These are phyloP conservation scores for Leucoagaricus sp. DNA, from an alignment of 1,284 basidiomycete species.

Conservation along the genomic window DNA sequence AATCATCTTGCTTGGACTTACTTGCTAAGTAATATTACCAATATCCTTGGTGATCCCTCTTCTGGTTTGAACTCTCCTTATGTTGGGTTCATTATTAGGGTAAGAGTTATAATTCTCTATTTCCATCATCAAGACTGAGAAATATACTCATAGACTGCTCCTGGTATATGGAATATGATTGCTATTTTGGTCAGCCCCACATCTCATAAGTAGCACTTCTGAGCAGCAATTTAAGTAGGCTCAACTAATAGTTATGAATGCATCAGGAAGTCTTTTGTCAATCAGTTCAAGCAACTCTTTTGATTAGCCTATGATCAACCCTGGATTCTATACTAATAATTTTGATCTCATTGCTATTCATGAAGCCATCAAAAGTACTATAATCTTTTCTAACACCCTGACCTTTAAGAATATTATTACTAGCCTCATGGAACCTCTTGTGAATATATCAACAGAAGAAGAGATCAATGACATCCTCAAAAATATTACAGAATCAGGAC, in stretches of 20 bases:
- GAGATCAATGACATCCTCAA: constrained; percentile 25
- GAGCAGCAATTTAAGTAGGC: neutral
- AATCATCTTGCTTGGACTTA: constrained; percentile 20
- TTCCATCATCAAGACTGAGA: neutral
- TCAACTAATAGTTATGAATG: neutral
- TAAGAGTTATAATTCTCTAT: constrained; percentile 7
- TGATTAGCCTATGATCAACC: constrained; percentile 36
- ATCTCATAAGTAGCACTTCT: constrained; percentile 11
- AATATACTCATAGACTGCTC: neutral
- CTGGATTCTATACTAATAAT: constrained; percentile 21
- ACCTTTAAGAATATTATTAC: constrained; percentile 34
- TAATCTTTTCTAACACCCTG: constrained; percentile 30
- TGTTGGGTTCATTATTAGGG: constrained; percentile 21
- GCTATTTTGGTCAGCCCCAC: constrained; percentile 10
- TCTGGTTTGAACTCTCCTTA: constrained; percentile 24
- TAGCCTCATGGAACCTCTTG: constrained; percentile 12
- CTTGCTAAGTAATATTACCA: constrained; percentile 18
- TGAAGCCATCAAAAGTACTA: constrained; percentile 23
- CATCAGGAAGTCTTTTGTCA: constrained; percentile 32
- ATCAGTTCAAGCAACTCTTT: constrained; percentile 34
- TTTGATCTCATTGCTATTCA: constrained; percentile 18
- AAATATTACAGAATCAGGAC: constrained; percentile 12
- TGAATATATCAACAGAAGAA: constrained; percentile 16
- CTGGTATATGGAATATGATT: neutral
- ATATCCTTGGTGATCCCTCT: constrained; percentile 20